Evolutionary conservation across 345 rosid genomes (phyloP).

Genomic region (Trapa incisa): DNA sequence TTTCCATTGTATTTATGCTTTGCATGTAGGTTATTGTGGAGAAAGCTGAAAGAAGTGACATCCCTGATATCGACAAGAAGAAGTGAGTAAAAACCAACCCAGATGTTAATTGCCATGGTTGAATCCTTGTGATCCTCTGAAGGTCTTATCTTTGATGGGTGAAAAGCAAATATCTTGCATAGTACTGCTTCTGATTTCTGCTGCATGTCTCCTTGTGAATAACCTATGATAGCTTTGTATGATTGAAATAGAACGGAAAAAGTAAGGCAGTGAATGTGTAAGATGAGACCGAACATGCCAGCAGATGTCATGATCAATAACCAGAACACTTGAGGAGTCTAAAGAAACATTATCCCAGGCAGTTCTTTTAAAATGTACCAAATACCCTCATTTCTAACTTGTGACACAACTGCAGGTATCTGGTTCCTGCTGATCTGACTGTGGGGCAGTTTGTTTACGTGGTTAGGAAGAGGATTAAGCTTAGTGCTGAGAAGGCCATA

Average conservation of each 20-base stretch:
- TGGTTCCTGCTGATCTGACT: conserved; percentile 60
- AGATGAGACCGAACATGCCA: not conserved
- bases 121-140: not conserved
- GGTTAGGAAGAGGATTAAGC: conserved; percentile 59
- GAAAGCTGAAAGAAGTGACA: conserved; percentile 38
- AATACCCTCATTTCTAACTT: not conserved
- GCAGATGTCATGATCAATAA: not conserved
- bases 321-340: not conserved
- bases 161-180: not conserved
- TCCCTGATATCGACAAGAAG: conserved; percentile 39
- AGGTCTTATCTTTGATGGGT: not conserved
- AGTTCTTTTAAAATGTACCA: not conserved
- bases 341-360: not conserved
- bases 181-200: not conserved
- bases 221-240: no score
- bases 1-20: not conserved
- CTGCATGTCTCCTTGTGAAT: no score
- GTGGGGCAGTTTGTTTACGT: conserved; percentile 61
- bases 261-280: no score
- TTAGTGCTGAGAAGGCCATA: conserved; percentile 59
- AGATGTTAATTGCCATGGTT: not conserved
- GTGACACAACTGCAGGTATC: conserved; percentile 22
- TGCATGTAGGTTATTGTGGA: conserved; percentile 32
- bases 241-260: no score
- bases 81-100: conserved; percentile 19